Evolutionary conservation across 495 filamentous ascomycete species (phyloP), one percentile per base, ranked within the genome.

Genomic region (Emericellopsis terricola): DNA sequence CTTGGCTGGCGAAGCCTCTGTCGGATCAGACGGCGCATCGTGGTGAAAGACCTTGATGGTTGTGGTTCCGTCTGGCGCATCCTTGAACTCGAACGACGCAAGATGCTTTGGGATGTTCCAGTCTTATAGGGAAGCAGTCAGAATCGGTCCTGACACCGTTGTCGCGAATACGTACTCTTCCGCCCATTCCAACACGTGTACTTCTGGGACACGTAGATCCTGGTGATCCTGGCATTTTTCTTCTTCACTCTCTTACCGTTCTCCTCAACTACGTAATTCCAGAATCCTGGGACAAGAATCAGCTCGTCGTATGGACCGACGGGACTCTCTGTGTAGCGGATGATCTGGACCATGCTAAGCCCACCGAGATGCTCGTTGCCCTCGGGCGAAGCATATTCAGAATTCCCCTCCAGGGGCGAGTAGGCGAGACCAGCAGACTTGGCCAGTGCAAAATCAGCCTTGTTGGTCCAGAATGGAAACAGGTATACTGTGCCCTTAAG

Each of bases 31-130:
- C 9, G 41, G 29, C 7, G 30, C 32, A 26, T 56, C 56, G 29
- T 56, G 45, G 0, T 57, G 56, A 38, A 44, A 66, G 28, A 71
- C 57, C 16, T 54, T 40, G 34, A 69, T 44, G n/a, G 42, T 48
- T n/a, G 53, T 45, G 9, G 48, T 39, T 11, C 48, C 49, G 35
- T 49, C 44, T 2, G 47, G 43, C n/a, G 42, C 36, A 14, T 53
- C 43, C 4, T 47, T 55, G 52, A 62, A 71, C 15, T 48, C 44
- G 45, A 69, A 68, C 23, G 51, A 51, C 15, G 64, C 66, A 11
- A 69, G 51, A 43, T 67, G 64, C 42, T 68, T 68, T 8, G 65
- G 62, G 27, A 65, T 59, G 45, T 66, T 68, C 62, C 62, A 68
- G 37, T 63, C 60, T 53, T 38, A 4, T 8, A 21, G 15, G 16